Conservation (phyloP, 352 stramenopile genomes). For the Pythium sukuiense region DNA sequence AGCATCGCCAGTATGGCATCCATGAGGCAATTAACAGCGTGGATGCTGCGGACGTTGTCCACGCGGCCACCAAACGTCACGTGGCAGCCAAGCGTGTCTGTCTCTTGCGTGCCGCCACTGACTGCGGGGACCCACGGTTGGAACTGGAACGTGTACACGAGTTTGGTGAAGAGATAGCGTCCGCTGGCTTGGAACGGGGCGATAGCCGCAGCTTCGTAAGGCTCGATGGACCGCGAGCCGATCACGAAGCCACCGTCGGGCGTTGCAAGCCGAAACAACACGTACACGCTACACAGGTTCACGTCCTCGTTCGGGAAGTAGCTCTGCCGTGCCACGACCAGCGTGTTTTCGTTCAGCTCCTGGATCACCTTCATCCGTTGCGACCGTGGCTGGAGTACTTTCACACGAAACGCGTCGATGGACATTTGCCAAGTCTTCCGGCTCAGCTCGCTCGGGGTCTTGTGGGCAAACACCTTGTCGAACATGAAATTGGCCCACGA, state of each 20-base stretch:
- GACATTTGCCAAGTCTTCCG: slow-evolving; percentile 35
- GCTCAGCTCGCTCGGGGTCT: slow-evolving; percentile 26
- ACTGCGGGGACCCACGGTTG: background rate
- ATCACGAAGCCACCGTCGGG: slow-evolving; percentile 13
- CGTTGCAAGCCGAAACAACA: slow-evolving; percentile 18
- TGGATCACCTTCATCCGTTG: slow-evolving; percentile 37
- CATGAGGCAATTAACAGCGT: slow-evolving; percentile 19
- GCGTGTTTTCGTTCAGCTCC: slow-evolving; percentile 19
- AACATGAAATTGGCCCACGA: slow-evolving; percentile 43
- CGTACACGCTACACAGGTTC: slow-evolving; percentile 18
- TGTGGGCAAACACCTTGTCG: slow-evolving; percentile 36
- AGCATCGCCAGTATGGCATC: slow-evolving; percentile 14
- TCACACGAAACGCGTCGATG: slow-evolving; percentile 26
- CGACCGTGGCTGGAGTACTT: slow-evolving; percentile 33
- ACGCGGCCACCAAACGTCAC: slow-evolving; percentile 15
- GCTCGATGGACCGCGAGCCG: slow-evolving; percentile 12
- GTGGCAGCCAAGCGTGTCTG: background rate
- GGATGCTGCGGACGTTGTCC: slow-evolving; percentile 7
- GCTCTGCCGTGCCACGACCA: slow-evolving; percentile 15
- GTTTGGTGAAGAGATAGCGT: slow-evolving; percentile 14
- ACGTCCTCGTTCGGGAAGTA: slow-evolving; percentile 22
- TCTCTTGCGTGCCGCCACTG: background rate
- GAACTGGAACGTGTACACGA: slow-evolving; percentile 22
- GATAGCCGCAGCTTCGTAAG: background rate
- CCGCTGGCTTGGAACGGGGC: background rate